Percentiles rank a stretch among this genome's conserved stretches.
Evolutionary conservation across 345 rosid species (phyloP).

Genomic region (Cardamine chenopodiifolia): DNA sequence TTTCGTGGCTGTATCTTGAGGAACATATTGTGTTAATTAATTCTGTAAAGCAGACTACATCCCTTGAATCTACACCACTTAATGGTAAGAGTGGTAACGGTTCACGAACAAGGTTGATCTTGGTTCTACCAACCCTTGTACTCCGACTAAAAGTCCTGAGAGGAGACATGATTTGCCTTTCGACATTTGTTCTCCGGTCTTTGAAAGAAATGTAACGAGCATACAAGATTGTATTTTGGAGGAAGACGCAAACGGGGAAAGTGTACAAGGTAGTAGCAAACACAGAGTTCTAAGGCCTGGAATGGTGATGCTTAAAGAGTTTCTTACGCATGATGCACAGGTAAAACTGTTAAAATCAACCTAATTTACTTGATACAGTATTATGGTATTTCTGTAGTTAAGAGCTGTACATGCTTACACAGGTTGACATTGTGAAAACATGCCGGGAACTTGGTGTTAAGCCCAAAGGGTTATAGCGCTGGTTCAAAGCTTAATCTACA

Average conservation of each 20-base stretch:
- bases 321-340: conserved; percentile 47
- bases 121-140: too few relatives aligned
- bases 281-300: conserved; percentile 52
- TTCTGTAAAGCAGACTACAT: conserved; percentile 11
- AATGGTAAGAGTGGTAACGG: background rate
- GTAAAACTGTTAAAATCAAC: conserved; percentile 23
- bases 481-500: conserved; percentile 57
- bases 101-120: background rate
- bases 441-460: conserved; percentile 55
- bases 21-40: too few relatives aligned
- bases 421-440: conserved; percentile 54
- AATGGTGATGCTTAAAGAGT: conserved; percentile 58
- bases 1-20: too few relatives aligned
- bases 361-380: background rate
- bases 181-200: conserved; percentile 24
- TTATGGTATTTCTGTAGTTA: background rate
- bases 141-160: too few relatives aligned
- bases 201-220: background rate
- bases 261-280: background rate
- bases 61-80: background rate
- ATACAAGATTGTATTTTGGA: background rate
- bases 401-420: conserved; percentile 3
- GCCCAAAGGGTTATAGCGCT: conserved; percentile 51
- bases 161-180: background rate
- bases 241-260: background rate